A percentile compares a stretch with the other conserved stretches of the same genome.
Evolutionary conservation across 2,329 filamentous ascomycete species (phyloP).

Genomic region (Huntiella bhutanensis): DNA sequence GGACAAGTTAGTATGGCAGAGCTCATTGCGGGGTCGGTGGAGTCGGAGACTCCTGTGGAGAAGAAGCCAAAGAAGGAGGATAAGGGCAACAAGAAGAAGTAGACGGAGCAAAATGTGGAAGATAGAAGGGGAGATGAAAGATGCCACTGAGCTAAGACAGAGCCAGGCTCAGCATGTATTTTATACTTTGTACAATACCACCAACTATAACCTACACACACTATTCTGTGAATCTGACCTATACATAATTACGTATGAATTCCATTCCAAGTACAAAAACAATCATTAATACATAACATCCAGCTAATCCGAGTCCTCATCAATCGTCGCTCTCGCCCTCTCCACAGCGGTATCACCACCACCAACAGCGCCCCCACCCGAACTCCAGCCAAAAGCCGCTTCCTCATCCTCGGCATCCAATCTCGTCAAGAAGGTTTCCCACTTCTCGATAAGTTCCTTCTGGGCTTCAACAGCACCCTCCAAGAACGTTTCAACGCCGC

Average conservation of each 20-base stretch:
- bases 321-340: conserved; percentile 36
- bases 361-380: conserved; percentile 34
- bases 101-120: neutral
- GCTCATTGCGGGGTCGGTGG: conserved; percentile 28
- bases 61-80: conserved; percentile 15
- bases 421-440: conserved; percentile 96
- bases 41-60: conserved; percentile 15
- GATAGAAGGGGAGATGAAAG: neutral
- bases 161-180: neutral
- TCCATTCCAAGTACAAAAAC: neutral
- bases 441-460: conserved; percentile 86
- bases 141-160: neutral
- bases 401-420: conserved; percentile 85
- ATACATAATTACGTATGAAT: too few relatives aligned
- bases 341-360: conserved; percentile 41
- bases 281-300: conserved; percentile 1
- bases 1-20: conserved; percentile 24
- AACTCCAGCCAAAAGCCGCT: conserved; percentile 44
- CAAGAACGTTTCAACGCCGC: conserved; percentile 88
- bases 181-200: conserved; percentile 1
- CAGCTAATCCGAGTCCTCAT: conserved; percentile 39
- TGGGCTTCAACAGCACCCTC: conserved; percentile 95
- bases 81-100: conserved; percentile 28
- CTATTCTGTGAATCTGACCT: neutral
- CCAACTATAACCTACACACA: neutral